Evolutionary conservation across 2,329 filamentous ascomycete species (phyloP), one percentile per base, ranked within the genome.

Genomic region (Xylariaceae sp.): DNA sequence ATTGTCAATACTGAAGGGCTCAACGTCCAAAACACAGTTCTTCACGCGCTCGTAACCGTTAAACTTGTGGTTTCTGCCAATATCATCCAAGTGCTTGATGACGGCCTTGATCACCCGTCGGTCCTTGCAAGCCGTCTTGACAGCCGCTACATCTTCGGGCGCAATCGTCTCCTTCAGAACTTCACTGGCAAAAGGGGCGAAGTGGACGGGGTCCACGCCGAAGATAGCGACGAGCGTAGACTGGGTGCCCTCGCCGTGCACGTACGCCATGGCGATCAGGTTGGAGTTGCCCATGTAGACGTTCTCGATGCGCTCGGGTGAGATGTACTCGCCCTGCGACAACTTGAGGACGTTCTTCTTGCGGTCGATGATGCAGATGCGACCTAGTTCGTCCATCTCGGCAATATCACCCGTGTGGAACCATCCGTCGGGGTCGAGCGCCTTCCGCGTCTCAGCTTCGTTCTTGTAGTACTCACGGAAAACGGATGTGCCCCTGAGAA

Each of bases 281-380:
- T 84, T 88, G 63, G 87, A 87, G 76, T 88, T 92, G 64, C 89
- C 90, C 63, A 95, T 80, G 74, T 92, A 95, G 41, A 96, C 88
- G 73, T 96, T 97, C 80, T 99, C 94, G 71, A 99, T 90, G 59
- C 92, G 90, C 78, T 99, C 94, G 11, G 94, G 94, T 1, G 92
- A 96, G 69, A 99, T 91, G 77, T 99, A 99, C 78, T 99, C 94
- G 73, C 94, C 94, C 76, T 99, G 94, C 0, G 93, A 88, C 58
- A 99, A 85, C 82, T 99, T 99, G 72, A 99, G 85, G n/a, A 99
- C 90, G 76, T 97, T 97, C 88, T 99, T 99, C 77, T 92, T 88
- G 69, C 94, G 92, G 75, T 99, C 94, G 69, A 99, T 88, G 75
- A 99, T 96, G 75, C 85, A 87, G 80, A 97, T 88, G 61, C 92